phyloP scores from a whole-genome alignment of 2,329 filamentous ascomycete genomes.

The Beauveria australis region DNA sequence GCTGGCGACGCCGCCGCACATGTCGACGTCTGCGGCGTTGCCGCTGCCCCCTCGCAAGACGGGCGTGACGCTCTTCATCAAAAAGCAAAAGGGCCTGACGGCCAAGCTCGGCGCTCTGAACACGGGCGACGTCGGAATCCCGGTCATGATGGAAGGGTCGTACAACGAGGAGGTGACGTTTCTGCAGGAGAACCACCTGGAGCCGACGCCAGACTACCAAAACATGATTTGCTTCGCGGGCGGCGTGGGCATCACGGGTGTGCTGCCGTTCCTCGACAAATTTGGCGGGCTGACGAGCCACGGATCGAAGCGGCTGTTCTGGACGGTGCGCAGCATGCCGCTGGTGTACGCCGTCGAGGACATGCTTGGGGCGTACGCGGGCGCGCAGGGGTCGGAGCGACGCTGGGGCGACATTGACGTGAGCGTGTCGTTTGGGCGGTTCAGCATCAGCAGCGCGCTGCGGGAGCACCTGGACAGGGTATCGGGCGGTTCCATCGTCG shows the following conservation, averaged over 20 bases:
- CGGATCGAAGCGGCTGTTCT: slow-evolving; percentile 17
- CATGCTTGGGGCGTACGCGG: slow-evolving; percentile 12
- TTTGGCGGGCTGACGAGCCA: slow-evolving; percentile 10
- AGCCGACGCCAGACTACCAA: slow-evolving; percentile 13
- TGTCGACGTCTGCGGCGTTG: neutral
- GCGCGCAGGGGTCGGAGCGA: slow-evolving; percentile 7
- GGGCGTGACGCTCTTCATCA: slow-evolving; percentile 15
- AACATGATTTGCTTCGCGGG: slow-evolving; percentile 24
- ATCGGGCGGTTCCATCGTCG: slow-evolving; percentile 15
- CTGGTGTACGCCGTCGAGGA: slow-evolving; percentile 17
- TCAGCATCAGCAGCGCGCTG: slow-evolving; percentile 14
- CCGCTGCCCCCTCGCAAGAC: neutral
- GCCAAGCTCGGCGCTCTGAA: slow-evolving; percentile 7
- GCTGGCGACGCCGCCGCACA: neutral
- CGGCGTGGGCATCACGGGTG: slow-evolving; percentile 23
- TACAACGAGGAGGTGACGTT: slow-evolving; percentile 14
- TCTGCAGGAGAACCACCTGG: slow-evolving; percentile 11
- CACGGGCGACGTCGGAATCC: slow-evolving; percentile 9
- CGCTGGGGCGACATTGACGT: slow-evolving; percentile 16
- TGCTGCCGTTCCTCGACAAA: slow-evolving; percentile 18
- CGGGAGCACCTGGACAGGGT: slow-evolving; percentile 12
- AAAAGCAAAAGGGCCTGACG: slow-evolving; percentile 13
- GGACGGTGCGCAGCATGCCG: slow-evolving; percentile 16
- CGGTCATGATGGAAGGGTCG: slow-evolving; percentile 17
- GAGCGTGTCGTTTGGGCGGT: slow-evolving; percentile 15